Evolutionary conservation across 306 rosid genomes (phyloP), one percentile per base, ranked within the genome.

Genomic region (Sesbania bispinosa): DNA sequence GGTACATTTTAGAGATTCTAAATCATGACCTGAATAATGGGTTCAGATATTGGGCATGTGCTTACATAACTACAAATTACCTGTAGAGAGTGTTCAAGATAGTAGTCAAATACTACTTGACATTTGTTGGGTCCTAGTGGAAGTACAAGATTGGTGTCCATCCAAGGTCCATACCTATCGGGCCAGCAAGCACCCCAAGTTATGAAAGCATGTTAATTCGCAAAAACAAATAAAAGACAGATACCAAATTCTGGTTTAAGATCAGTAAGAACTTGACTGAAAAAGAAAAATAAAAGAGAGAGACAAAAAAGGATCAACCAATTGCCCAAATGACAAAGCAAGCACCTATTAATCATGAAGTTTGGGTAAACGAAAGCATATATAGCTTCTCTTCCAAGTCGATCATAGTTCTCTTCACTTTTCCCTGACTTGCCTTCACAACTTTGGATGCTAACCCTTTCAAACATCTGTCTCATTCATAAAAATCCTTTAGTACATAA

Each of bases 161-260:
- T 90, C 97, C 97, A 93, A 62, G 98, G 97, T 79, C 98, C 98
- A 84, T 93, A 93, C 79, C 98, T 90, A 69, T 39, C n/a, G n/a
- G 10, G 48, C 69, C 74, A 63, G 27, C 27, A 48, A 72, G 66
- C 53, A 80, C 47, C 24, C 16, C 35, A 14, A 77, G 32, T 62
- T 36, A 54, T 61, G 14, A 54, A 24, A 10, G 19, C 73, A n/a
- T 7, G 43, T 60, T 27, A 18, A 23, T 45, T 75, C 69, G 46
- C 46, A 74, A 41, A n/a, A 79, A 76, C 16, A 55, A 75, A 14
- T 38, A 33, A 19, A 7, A 4, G 26, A 27, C 0, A 10, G 18
- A 29, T 62, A 19, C 26, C 14, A 15, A 50, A 32, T 11, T 42
- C 41, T 10, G n/a, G n/a, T 51, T 65, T 9, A 51, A 18, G 36